Conservation (phyloP, 2,329 filamentous ascomycete genomes). For the Hortaea werneckii region DNA sequence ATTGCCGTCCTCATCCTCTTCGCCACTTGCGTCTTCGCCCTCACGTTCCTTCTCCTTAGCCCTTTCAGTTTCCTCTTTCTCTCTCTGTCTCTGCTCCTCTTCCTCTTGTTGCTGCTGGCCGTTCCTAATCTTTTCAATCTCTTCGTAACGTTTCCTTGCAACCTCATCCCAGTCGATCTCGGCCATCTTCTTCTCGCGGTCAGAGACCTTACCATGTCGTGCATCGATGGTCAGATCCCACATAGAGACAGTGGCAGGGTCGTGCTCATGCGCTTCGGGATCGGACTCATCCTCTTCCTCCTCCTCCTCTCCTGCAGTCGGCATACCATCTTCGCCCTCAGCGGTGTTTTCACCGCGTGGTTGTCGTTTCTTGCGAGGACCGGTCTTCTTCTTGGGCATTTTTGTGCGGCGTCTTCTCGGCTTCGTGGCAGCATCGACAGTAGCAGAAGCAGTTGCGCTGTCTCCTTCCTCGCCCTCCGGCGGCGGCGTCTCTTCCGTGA, state of each 20-base stretch:
- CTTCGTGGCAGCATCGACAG: not conserved
- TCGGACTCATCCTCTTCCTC: constrained; percentile 11
- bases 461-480: not conserved
- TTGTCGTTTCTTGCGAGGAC: not conserved
- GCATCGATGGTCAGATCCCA: constrained; percentile 57
- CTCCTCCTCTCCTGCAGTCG: not conserved
- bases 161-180: constrained; percentile 52
- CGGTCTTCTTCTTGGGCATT: not conserved
- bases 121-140: constrained; percentile 22
- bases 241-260: constrained; percentile 59
- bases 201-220: constrained; percentile 57
- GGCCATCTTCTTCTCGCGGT: constrained; percentile 61
- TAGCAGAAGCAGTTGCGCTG: not conserved
- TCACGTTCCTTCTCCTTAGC: constrained; percentile 1
- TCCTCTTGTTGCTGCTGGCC: constrained; percentile 5
- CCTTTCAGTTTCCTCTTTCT: not conserved
- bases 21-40: constrained; percentile 11
- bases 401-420: not conserved
- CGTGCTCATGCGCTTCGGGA: constrained; percentile 40
- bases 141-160: constrained; percentile 28
- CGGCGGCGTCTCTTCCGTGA: not conserved
- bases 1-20: constrained; percentile 7
- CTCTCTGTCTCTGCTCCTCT: constrained; percentile 1
- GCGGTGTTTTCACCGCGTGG: constrained; percentile 6
- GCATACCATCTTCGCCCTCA: not conserved